A percentile compares a stretch with the other conserved stretches of the same genome.
phyloP scores from a whole-genome alignment of 257 asterid species.

The Nyctanthes arbortristis region DNA sequence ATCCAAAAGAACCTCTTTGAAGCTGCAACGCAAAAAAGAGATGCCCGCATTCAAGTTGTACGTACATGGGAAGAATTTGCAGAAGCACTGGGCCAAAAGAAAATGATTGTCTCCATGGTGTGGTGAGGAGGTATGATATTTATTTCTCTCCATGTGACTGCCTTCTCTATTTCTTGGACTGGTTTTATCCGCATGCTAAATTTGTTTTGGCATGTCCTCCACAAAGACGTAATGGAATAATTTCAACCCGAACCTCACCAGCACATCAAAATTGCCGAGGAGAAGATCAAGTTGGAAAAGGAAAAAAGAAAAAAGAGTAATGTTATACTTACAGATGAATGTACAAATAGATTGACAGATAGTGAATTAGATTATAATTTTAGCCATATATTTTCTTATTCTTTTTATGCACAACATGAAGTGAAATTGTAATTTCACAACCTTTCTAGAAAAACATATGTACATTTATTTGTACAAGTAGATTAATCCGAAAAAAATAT shows the following conservation, averaged over 20 bases:
- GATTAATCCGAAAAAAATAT: neutral
- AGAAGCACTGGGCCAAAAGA: constrained; percentile 76
- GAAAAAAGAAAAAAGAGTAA: too few species aligned
- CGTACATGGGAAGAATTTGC: constrained; percentile 80
- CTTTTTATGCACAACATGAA: too few species aligned
- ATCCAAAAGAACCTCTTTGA: constrained; percentile 73
- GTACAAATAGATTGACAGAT: too few species aligned
- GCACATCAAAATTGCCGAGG: too few species aligned
- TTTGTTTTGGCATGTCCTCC: neutral
- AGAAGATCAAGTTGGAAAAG: too few species aligned
- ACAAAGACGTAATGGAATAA: too few species aligned
- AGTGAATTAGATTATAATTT: too few species aligned
- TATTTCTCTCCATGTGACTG: constrained; percentile 21
- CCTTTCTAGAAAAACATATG: too few species aligned
- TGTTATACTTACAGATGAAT: too few species aligned
- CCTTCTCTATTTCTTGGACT: constrained; percentile 28
- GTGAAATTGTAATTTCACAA: too few species aligned
- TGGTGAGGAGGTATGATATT: constrained; percentile 73
- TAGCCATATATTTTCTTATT: too few species aligned
- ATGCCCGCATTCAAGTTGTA: constrained; percentile 67
- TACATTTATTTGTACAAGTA: neutral
- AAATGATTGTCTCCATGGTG: constrained; percentile 96
- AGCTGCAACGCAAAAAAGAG: constrained; percentile 72
- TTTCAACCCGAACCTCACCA: neutral
- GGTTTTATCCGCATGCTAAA: neutral